Base-by-base conservation (phyloP, 2,329 filamentous ascomycete genomes). In the Lecanosticta acicola region DNA sequence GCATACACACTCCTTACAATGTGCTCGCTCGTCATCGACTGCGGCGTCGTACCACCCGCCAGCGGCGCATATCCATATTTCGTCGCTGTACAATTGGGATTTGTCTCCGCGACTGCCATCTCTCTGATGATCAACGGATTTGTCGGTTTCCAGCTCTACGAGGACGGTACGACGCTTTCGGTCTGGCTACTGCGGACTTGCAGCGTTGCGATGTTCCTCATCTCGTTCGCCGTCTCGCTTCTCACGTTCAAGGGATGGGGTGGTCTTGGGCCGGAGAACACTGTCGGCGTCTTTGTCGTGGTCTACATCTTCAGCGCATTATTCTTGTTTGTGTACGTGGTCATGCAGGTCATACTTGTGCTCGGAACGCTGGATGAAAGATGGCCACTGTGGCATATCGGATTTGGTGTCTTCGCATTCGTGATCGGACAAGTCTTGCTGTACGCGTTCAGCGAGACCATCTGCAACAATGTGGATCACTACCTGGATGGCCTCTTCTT, bases 131-230 rank as follows among this genome's bases (percentile, higher is more conserved):
- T 98, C 74, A 97, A 97, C 67, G 93, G 93, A 35, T 98, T 98
- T 63, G 91, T 98, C 43, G 93, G 93, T 26, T 98, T 98, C 69
- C 93, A 97, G 69, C 76, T 98, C 10, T 98, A 98, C 67, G 93
- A 98, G 69, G 93, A 98, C 61, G 93, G 93, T 41, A 98, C 93
- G 1, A 84, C 85, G 1, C 73, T 97, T 33, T 96, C 90, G 0
- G 83, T 98, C 35, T 98, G 93, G 93, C 81, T 96, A 58, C 73
- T 98, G 51, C 83, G 91, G 43, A 70, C 87, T 21, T 83, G 80
- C 64, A 94, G 87, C 1, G 69, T 85, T 13, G 79, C 75, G 53
- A 91, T 94, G 71, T 97, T 96, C 70, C 72, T 84, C 53, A 81
- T 98, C 60, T 85, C 84, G 39, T 93, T 93, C 63, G 80, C 91